Conservation (phyloP, 2,329 filamentous ascomycete species). For the Ceratocystis colombiana region DNA sequence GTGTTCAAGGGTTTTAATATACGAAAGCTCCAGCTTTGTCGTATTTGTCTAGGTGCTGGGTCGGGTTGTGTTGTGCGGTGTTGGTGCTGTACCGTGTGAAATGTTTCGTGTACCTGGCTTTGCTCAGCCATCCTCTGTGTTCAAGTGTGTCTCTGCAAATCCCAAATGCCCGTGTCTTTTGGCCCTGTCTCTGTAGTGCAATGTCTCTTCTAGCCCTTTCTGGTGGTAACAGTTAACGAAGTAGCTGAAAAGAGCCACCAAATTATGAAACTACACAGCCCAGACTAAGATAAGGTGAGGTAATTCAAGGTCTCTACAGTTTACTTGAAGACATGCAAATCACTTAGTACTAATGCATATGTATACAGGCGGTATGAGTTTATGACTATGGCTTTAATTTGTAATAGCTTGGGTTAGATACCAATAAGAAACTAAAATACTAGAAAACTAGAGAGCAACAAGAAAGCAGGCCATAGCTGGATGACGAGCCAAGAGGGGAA, state of each 20-base stretch:
- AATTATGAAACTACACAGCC: neutral
- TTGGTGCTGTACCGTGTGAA: neutral
- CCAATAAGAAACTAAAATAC: neutral
- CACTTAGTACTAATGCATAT: neutral
- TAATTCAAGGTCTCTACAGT: neutral
- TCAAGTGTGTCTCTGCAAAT: conserved; percentile 4
- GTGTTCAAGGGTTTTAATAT: neutral
- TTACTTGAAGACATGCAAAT: neutral
- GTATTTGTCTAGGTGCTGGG: neutral
- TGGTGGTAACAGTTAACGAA: conserved; percentile 6
- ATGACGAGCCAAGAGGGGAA: neutral
- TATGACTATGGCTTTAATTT: neutral
- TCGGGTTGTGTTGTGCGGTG: too few relatives aligned
- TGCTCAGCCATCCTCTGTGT: conserved; percentile 8
- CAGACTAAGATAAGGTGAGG: conserved; percentile 2
- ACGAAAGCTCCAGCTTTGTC: neutral
- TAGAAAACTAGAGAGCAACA: conserved; percentile 1
- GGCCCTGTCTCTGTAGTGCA: neutral
- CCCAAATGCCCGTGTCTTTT: neutral
- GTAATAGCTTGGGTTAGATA: neutral
- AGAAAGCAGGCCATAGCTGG: neutral
- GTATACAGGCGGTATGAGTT: neutral
- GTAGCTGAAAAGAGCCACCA: neutral
- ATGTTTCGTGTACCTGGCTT: conserved; percentile 14
- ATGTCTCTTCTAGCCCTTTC: neutral